Percentiles rank a stretch among this genome's conserved stretches.
Conservation (phyloP, 805 yeast genomes). For the Wickerhamomyces tratensis region DNA sequence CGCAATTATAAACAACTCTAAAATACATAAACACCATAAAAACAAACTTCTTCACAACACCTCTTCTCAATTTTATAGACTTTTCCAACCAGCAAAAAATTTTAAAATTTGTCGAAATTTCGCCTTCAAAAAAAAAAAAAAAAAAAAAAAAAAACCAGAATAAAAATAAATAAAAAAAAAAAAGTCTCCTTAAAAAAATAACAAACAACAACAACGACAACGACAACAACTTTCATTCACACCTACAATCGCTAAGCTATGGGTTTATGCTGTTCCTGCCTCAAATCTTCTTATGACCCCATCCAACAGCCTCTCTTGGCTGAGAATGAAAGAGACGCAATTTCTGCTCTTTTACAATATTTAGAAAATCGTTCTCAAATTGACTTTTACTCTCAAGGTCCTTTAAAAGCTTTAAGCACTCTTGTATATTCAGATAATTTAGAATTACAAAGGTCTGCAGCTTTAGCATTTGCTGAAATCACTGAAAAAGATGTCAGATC, state of each 20-base stretch:
- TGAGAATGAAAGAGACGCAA: conserved; percentile 95
- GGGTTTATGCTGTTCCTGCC: neutral
- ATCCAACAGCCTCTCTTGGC: conserved; percentile 69
- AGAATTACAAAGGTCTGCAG: conserved; percentile 93
- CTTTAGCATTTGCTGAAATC: conserved; percentile 95
- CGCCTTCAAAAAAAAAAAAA: too few relatives aligned
- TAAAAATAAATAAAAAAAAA: too few relatives aligned
- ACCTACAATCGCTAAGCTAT: neutral
- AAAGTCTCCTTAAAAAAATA: too few relatives aligned
- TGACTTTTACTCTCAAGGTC: conserved; percentile 82
- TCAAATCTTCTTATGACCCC: neutral
- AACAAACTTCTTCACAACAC: too few relatives aligned
- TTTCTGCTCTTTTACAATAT: conserved; percentile 78
- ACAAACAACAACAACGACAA: too few relatives aligned
- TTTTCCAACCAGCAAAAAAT: too few relatives aligned
- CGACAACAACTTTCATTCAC: neutral
- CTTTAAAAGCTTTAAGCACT: conserved; percentile 81
- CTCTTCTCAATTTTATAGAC: too few relatives aligned
- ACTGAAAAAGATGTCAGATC: conserved; percentile 93
- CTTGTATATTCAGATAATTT: conserved; percentile 91
- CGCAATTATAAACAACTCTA: too few relatives aligned
- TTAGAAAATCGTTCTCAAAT: conserved; percentile 82
- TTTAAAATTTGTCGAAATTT: too few relatives aligned
- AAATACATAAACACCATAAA: too few relatives aligned
- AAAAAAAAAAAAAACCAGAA: too few relatives aligned